These are phyloP conservation scores for Ichthyophthirius multifiliis DNA, from an alignment of 169 alveolate species.

Conservation along the genomic window DNA sequence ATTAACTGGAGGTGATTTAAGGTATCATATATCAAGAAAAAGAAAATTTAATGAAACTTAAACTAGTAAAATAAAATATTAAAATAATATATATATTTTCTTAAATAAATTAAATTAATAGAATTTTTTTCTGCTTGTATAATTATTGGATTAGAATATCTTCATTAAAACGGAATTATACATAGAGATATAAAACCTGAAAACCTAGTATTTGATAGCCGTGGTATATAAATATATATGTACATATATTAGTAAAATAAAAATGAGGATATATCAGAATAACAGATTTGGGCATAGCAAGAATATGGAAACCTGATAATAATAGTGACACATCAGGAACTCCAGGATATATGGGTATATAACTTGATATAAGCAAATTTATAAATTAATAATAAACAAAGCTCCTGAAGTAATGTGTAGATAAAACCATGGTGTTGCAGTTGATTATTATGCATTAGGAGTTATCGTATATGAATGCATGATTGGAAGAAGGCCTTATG, in stretches of 20 bases:
- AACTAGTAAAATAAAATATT: conserved; percentile 28
- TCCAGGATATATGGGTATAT: conserved; percentile 76
- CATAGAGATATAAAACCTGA: conserved; percentile 82
- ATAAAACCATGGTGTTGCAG: conserved; percentile 78
- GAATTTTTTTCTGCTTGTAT: conserved; percentile 73
- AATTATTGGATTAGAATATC: conserved; percentile 64
- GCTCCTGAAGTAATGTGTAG: conserved; percentile 80
- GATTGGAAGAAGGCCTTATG: conserved; percentile 72
- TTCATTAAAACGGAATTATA: conserved; percentile 58
- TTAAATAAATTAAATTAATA: background rate
- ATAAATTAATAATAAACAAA: background rate
- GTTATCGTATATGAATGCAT: conserved; percentile 78
- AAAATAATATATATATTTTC: background rate
- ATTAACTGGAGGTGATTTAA: conserved; percentile 74
- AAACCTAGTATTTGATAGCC: conserved; percentile 68
- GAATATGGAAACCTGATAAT: conserved; percentile 74
- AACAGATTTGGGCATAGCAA: conserved; percentile 78
- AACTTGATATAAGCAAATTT: background rate
- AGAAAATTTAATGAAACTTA: conserved; percentile 63
- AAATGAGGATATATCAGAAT: conserved; percentile 51
- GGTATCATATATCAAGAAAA: conserved; percentile 56
- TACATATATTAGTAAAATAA: background rate
- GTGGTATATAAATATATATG: conserved; percentile 28
- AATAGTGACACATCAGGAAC: conserved; percentile 75
- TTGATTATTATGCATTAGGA: conserved; percentile 82